Base-by-base conservation (phyloP, 202 grass and related monocot genomes). In the Elaeis oleifera region DNA sequence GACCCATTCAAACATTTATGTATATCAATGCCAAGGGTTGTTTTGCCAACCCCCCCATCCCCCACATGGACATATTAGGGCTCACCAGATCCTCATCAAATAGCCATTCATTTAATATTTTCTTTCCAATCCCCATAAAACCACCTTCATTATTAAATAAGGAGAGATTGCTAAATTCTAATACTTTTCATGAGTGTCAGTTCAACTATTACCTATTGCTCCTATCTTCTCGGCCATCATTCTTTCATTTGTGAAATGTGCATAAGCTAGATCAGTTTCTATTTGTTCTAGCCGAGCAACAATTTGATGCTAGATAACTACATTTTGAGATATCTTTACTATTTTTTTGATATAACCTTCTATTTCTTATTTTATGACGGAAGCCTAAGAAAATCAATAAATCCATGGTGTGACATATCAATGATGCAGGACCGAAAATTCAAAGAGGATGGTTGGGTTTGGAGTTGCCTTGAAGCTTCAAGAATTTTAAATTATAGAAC, bases 211-310 rank as follows among this genome's bases (percentile, higher is more conserved):
- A 58, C 29, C 9, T 6, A 16, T 15, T 48, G 17, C 57, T 0
- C 55, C 26, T 28, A 20, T 55, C 7, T 18, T 52, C 23, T 68
- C 18, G 71, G 32, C 76, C 81, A 79, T 1, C 66, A 25, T 15
- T 75, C 70, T 71, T 49, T 75, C 23, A 68, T 61, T 6, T 32
- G 14, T 18, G 71, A 69, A 1, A 79, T 71, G 55, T 84, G 61
- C 29, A 28, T 23, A n/a, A 84, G 20, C 20, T 20, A 20, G 76
- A 14, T 65, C 54, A 3, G 26, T 14, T 26, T 79, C 72, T 56
- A 54, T 22, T 53, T 27, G 54, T 21, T 74, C 29, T 29, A 75
- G 21, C 48, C 75, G 54, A 56, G 48, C 11, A 19, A 64, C 75
- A 64, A 79, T 70, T 54, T 5, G 9, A 54, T 60, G 54, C n/a